Percentiles rank a stretch among this genome's conserved stretches.
Evolutionary conservation across 345 rosid species (phyloP).

Genomic region (Populus nigra): DNA sequence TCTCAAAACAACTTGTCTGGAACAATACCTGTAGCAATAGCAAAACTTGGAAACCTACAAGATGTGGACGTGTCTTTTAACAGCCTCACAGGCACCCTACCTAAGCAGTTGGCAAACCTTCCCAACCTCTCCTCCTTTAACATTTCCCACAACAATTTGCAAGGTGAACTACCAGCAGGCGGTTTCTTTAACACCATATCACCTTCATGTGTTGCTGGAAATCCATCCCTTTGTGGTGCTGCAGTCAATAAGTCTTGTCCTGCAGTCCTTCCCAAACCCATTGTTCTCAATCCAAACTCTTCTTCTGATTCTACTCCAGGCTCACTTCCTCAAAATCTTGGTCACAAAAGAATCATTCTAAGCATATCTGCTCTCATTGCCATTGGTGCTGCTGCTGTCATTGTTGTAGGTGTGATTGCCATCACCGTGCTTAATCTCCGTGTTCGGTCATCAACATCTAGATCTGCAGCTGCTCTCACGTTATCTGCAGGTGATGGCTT

Average conservation of each 20-base stretch:
- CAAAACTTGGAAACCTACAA: constrained; percentile 54
- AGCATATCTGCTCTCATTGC: constrained; percentile 94
- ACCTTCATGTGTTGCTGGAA: constrained; percentile 63
- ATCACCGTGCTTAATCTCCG: constrained; percentile 84
- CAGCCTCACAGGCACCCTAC: constrained; percentile 55
- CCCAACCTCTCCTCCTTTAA: constrained; percentile 65
- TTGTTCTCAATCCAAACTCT: constrained; percentile 85
- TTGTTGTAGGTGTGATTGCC: constrained; percentile 86
- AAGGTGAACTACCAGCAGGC: constrained; percentile 83
- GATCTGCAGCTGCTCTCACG: constrained; percentile 61
- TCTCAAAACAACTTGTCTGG: constrained; percentile 67
- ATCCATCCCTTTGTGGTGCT: constrained; percentile 84
- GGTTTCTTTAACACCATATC: constrained; percentile 77
- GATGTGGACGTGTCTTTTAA: constrained; percentile 73
- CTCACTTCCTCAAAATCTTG: constrained; percentile 26
- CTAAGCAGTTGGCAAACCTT: constrained; percentile 80
- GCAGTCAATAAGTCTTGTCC: constrained; percentile 80
- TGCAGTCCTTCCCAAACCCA: constrained; percentile 84
- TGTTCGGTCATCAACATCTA: constrained; percentile 60
- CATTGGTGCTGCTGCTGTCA: constrained; percentile 95
- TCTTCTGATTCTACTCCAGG: constrained; percentile 42
- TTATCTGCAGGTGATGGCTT: constrained; percentile 79
- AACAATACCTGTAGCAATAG: constrained; percentile 57
- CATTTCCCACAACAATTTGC: constrained; percentile 76
- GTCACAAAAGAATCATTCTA: constrained; percentile 74